Evolutionary conservation across 2,329 filamentous ascomycete genomes (phyloP).

Genomic region (Albifimbria verrucaria): DNA sequence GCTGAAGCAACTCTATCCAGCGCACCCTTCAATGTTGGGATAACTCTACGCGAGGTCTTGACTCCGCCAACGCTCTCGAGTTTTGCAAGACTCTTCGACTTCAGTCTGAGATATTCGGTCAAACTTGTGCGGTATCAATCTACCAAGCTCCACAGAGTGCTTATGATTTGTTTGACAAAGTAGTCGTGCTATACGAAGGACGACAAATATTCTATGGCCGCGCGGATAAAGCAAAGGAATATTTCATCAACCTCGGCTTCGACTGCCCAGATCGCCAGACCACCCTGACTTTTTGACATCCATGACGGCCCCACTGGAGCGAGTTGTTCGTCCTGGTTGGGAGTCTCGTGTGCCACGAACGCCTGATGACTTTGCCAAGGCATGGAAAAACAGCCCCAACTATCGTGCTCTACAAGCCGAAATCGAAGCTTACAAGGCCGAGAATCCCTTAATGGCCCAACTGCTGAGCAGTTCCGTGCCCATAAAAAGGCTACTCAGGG

Average conservation of each 20-base stretch:
- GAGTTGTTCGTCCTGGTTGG: conserved; percentile 27
- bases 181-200: conserved; percentile 63
- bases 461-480: conserved; percentile 20
- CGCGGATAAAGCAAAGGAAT: conserved; percentile 52
- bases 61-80: conserved; percentile 25
- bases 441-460: conserved; percentile 20
- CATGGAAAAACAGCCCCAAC: conserved; percentile 27
- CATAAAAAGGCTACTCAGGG: conserved; percentile 22
- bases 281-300: conserved; percentile 62
- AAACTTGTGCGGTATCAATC: conserved; percentile 30
- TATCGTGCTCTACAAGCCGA: conserved; percentile 12
- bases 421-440: conserved; percentile 29
- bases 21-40: conserved; percentile 37
- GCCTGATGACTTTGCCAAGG: conserved; percentile 33
- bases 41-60: conserved; percentile 26
- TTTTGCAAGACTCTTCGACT: conserved; percentile 22
- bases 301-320: conserved; percentile 38
- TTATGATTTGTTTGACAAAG: conserved; percentile 66
- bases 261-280: conserved; percentile 61
- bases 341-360: conserved; percentile 31
- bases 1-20: conserved; percentile 63
- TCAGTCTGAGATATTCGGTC: conserved; percentile 21
- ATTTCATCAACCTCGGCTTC: conserved; percentile 62
- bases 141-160: conserved; percentile 62
- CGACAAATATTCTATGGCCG: conserved; percentile 65